phyloP scores from a whole-genome alignment of 2,329 filamentous ascomycete genomes.

The Colletotrichum orbiculare region DNA sequence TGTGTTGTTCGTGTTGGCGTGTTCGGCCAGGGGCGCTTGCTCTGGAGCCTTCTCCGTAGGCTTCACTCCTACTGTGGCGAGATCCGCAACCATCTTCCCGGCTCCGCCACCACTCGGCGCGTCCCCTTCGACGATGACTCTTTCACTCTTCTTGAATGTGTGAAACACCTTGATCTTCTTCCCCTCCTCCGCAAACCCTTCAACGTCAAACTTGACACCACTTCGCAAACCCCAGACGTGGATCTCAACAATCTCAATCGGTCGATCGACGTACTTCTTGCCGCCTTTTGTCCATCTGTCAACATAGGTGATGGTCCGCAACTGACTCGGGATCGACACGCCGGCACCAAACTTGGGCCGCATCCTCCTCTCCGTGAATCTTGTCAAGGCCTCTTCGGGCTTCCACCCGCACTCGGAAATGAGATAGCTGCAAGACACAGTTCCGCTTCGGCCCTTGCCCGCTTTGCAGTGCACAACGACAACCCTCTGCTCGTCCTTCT shows the following conservation, averaged over 20 bases:
- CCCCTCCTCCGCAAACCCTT: constrained; percentile 89
- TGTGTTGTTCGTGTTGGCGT: constrained; percentile 40
- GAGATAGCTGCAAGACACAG: constrained; percentile 86
- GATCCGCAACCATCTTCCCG: constrained; percentile 64
- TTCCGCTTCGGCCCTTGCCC: constrained; percentile 93
- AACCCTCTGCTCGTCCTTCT: constrained; percentile 64
- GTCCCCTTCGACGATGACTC: constrained; percentile 72
- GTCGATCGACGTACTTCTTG: constrained; percentile 84
- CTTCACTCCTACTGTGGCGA: constrained; percentile 55
- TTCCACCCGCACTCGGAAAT: constrained; percentile 83
- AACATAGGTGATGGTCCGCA: constrained; percentile 89
- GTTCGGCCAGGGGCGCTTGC: constrained; percentile 47
- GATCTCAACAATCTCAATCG: constrained; percentile 87
- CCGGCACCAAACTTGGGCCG: constrained; percentile 87
- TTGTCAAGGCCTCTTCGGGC: constrained; percentile 61
- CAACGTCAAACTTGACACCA: constrained; percentile 87
- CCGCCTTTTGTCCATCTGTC: constrained; percentile 82
- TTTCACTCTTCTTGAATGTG: constrained; percentile 79
- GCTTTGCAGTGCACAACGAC: constrained; percentile 97
- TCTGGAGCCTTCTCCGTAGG: constrained; percentile 50
- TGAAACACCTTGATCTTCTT: constrained; percentile 87
- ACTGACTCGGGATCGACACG: constrained; percentile 91
- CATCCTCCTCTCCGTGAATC: constrained; percentile 87
- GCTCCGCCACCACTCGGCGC: constrained; percentile 61
- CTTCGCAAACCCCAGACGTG: constrained; percentile 90